Conservation (phyloP, 768 basidiomycete species). For the Rhodotorula diobovata region DNA sequence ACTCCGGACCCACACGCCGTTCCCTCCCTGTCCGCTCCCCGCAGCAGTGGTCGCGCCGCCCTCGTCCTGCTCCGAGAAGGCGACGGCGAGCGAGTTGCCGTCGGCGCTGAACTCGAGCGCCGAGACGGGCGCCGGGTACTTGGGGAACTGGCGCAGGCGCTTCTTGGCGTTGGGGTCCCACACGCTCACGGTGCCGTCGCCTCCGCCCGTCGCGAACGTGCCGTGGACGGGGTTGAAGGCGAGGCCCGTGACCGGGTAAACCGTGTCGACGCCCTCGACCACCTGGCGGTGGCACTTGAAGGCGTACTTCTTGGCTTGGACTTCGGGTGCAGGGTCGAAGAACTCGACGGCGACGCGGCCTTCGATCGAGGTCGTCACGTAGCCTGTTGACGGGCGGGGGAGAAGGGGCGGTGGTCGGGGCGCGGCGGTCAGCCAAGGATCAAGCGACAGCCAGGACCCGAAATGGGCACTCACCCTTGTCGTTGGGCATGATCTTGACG, state of each 20-base stretch:
- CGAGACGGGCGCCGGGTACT: slow-evolving; percentile 59
- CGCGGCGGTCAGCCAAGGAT: too few relatives aligned
- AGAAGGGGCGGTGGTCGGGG: too few relatives aligned
- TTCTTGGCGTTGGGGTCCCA: slow-evolving; percentile 99
- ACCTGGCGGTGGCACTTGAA: slow-evolving; percentile 95
- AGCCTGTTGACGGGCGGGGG: slow-evolving; percentile 55
- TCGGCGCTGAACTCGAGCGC: slow-evolving; percentile 52
- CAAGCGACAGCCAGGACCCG: background rate
- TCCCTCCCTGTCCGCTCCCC: slow-evolving; percentile 11
- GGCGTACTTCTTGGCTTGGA: slow-evolving; percentile 85
- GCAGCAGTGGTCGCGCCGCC: slow-evolving; percentile 12
- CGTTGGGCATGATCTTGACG: slow-evolving; percentile 85
- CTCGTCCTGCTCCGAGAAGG: slow-evolving; percentile 37
- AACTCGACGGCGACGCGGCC: slow-evolving; percentile 97
- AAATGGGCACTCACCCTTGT: slow-evolving; percentile 61
- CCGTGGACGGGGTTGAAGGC: slow-evolving; percentile 94
- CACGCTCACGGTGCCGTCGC: slow-evolving; percentile 85
- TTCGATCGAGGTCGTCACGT: slow-evolving; percentile 87
- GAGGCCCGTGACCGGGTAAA: slow-evolving; percentile 92
- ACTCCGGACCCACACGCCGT: slow-evolving; percentile 26
- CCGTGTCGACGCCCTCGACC: slow-evolving; percentile 84
- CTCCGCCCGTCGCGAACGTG: slow-evolving; percentile 92
- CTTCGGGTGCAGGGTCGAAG: slow-evolving; percentile 71
- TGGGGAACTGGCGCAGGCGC: slow-evolving; percentile 81
- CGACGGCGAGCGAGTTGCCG: slow-evolving; percentile 48